Evolutionary conservation across 306 rosid species (phyloP), one percentile per base, ranked within the genome.

Genomic region (Heteromeles arbutifolia): DNA sequence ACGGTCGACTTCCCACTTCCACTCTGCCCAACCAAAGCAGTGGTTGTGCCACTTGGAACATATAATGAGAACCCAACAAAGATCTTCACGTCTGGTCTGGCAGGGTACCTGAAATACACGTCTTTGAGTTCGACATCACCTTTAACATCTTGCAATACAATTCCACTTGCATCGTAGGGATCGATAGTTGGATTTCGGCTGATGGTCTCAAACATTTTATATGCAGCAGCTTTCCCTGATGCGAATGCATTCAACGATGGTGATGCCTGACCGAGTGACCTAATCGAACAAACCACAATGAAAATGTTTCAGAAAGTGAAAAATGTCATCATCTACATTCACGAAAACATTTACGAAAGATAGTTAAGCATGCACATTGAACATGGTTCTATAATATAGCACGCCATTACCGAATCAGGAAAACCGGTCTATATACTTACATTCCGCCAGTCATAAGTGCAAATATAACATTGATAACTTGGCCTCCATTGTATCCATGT

Each of bases 1-100:
- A 92, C 93, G 0, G 97, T 95, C 1, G 98, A 95, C 71, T 95
- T 95, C 12, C 98, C 98, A 34, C 98, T 95, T 62, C 98, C 98
- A 68, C 98, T 95, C 65, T 92, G 97, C 59, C 97, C 98, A 58
- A 95, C 97, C 57, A 95, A 88, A 41, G 98, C 98, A 43, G 86
- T 75, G 32, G 93, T 92, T 58, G 82, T 85, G 68, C 96, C 97
- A 67, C 82, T 86, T 0, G 92, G 85, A 71, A 92, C 92, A 69
- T 34, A 26, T 52, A 95, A 72, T 13, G 97, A 92, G 82, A 95
- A 92, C 48, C 97, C 98, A 0, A 92, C 48, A 69, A 95, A 95
- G 32, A 95, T 89, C 65, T 82, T 90, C 62, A 87, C 89, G 45
- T 90, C 96, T 39, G 90, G 90, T 79, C 97, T 85, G 0, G 98